phyloP scores from a whole-genome alignment of 108 stramenopile species.

The Craspedostauros australis region DNA sequence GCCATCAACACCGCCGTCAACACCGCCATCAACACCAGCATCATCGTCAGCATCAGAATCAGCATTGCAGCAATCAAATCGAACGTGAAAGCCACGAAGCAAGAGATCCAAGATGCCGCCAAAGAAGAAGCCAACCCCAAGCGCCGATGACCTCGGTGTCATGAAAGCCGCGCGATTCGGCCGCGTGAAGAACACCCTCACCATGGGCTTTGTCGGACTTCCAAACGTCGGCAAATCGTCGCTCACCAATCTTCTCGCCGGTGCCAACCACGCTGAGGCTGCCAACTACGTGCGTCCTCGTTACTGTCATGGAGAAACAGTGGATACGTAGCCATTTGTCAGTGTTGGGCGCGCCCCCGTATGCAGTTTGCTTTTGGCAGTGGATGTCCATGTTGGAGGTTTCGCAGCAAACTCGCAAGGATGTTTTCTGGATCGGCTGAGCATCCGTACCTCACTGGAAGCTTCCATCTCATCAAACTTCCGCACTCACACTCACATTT shows the following conservation, averaged over 20 bases:
- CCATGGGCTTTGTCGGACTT: constrained; percentile 90
- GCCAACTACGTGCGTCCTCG: constrained; percentile 75
- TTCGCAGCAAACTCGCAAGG: no score
- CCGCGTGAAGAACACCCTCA: constrained; percentile 82
- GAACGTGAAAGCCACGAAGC: no score
- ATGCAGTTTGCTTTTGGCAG: not conserved
- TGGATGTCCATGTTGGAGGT: not conserved
- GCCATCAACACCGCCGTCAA: no score
- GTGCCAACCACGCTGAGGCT: constrained; percentile 80
- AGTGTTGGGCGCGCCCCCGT: no score
- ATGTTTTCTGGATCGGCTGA: no score
- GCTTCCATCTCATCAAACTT: no score
- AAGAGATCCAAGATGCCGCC: constrained; percentile 87
- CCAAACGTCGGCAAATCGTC: constrained; percentile 98
- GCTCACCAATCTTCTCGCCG: constrained; percentile 85
- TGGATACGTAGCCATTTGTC: not conserved
- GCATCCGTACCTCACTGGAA: no score
- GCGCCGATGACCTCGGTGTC: constrained; percentile 48
- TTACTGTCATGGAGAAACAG: no score
- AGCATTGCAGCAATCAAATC: no score
- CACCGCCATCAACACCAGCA: no score
- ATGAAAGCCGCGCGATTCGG: constrained; percentile 89
- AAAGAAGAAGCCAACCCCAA: constrained; percentile 75
- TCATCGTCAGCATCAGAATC: no score
- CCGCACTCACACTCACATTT: no score